Base-by-base conservation (phyloP, 768 basidiomycete species). In the Leccinum rimulosum region DNA sequence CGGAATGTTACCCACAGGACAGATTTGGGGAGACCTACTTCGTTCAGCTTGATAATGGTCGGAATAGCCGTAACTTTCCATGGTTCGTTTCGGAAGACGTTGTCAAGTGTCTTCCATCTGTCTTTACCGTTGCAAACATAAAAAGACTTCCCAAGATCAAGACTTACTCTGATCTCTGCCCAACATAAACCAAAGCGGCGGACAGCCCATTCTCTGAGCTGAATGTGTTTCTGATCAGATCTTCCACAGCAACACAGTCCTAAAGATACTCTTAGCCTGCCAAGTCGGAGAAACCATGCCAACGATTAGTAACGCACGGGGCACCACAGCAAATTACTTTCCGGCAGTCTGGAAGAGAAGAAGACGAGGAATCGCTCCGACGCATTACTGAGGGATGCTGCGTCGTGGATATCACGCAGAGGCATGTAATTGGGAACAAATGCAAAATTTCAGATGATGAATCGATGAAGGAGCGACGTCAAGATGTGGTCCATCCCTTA, bases 171-270 rank as follows among this genome's bases (percentile, higher is more conserved):
- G 78, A 58, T 64, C 72, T 79, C 69, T 85, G 80, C 11, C 90
- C 90, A 54, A 90, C 87, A 63, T 88, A 88, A 33, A 90, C 79
- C 49, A 92, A 76, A 55, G 84, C 67, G 8, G 80, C 89, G 12
- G 77, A 75, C 47, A 84, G 86, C 4, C 61, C 78, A 64, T 67
- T 77, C 66, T 57, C 70, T 14, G 72, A 61, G 11, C 70, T 68
- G 59, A 91, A 91, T 0, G 77, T 80, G 9, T 80, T 67, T 57
- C 77, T 70, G 30, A 91, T 77, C 43, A 83, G 59, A 2, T 73
- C 67, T 57, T 92, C 86, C 30, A 91, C 85, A 36, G 69, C 80
- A 31, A 76, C 73, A 68, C 90, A 91, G 66, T 92, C 90, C 90
- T 84, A 57, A 79, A 38, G 47, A 49, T 59, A 28, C 57, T 53